A percentile compares a stretch with the other conserved stretches of the same genome.
phyloP scores from a whole-genome alignment of 108 stramenopile genomes.

The Poteriospumella lacustris region DNA sequence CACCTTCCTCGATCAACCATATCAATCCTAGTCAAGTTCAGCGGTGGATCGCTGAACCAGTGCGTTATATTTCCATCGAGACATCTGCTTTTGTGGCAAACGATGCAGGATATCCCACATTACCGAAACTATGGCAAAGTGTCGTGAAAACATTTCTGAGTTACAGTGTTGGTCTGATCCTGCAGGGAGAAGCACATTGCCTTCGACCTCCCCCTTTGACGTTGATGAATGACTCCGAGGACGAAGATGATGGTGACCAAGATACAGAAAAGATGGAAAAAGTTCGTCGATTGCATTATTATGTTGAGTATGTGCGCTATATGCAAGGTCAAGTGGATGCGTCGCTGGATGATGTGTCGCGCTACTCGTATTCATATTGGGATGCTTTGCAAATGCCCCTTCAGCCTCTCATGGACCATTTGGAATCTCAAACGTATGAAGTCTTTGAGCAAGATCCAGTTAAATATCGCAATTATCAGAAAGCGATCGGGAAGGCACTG shows the following conservation, averaged over 20 bases:
- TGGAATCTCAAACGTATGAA: constrained; percentile 94
- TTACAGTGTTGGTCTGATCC: constrained; percentile 40
- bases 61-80: constrained; percentile 66
- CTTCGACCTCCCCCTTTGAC: neutral
- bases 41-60: constrained; percentile 65
- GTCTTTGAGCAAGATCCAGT: constrained; percentile 93
- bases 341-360: constrained; percentile 64
- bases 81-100: constrained; percentile 76
- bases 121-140: constrained; percentile 72
- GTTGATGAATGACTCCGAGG: neutral
- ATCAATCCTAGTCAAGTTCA: constrained; percentile 52
- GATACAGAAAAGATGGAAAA: neutral
- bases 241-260: neutral
- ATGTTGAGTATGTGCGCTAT: constrained; percentile 70
- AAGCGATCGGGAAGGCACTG: constrained; percentile 59
- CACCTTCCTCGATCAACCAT: constrained; percentile 23
- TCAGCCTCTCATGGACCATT: constrained; percentile 91
- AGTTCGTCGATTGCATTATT: constrained; percentile 23
- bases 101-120: constrained; percentile 79
- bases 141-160: constrained; percentile 59
- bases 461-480: constrained; percentile 82
- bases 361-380: constrained; percentile 66
- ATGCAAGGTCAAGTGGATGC: constrained; percentile 52
- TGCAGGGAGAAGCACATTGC: constrained; percentile 32
- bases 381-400: constrained; percentile 91